Percentiles rank a stretch among this genome's conserved stretches.
Conservation (phyloP, 2,329 filamentous ascomycete species). For the Colletotrichum coccodes region DNA sequence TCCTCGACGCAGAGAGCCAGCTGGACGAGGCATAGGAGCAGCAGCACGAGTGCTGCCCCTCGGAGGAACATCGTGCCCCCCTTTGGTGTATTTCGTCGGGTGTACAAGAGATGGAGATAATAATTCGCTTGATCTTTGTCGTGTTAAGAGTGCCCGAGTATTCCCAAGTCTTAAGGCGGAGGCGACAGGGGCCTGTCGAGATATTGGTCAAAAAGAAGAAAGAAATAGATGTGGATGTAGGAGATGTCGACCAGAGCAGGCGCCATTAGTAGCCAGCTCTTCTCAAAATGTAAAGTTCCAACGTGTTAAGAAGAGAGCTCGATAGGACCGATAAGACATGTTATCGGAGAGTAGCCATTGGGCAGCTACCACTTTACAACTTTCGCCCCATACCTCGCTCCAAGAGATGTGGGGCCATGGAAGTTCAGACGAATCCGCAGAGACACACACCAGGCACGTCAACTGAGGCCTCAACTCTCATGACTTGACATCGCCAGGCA, state of each 20-base stretch:
- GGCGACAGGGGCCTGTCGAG: not conserved
- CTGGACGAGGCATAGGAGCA: slow-evolving; percentile 65
- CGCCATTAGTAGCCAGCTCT: slow-evolving; percentile 16
- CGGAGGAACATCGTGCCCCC: slow-evolving; percentile 61
- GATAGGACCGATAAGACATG: slow-evolving; percentile 29
- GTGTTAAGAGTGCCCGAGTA: not conserved
- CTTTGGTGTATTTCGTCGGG: slow-evolving; percentile 18
- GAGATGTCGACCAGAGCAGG: slow-evolving; percentile 16
- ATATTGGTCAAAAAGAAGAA: not conserved
- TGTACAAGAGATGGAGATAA: not conserved
- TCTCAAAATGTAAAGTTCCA: slow-evolving; percentile 34
- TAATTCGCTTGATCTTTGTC: not conserved
- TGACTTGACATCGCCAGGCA: not conserved
- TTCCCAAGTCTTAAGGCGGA: not conserved
- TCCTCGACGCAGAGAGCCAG: slow-evolving; percentile 72
- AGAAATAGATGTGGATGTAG: not conserved
- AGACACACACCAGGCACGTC: not conserved
- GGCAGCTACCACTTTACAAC: not conserved
- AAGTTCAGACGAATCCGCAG: slow-evolving; percentile 20
- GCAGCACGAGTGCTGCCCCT: slow-evolving; percentile 57
- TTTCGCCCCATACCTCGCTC: slow-evolving; percentile 11
- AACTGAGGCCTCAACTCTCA: slow-evolving; percentile 7
- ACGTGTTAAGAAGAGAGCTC: slow-evolving; percentile 36
- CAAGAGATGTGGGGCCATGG: not conserved
- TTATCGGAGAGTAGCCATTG: slow-evolving; percentile 18